A percentile compares a stretch with the other conserved stretches of the same genome.
Evolutionary conservation across 352 stramenopile genomes (phyloP).

Genomic region (Globisporangium echinulatum): DNA sequence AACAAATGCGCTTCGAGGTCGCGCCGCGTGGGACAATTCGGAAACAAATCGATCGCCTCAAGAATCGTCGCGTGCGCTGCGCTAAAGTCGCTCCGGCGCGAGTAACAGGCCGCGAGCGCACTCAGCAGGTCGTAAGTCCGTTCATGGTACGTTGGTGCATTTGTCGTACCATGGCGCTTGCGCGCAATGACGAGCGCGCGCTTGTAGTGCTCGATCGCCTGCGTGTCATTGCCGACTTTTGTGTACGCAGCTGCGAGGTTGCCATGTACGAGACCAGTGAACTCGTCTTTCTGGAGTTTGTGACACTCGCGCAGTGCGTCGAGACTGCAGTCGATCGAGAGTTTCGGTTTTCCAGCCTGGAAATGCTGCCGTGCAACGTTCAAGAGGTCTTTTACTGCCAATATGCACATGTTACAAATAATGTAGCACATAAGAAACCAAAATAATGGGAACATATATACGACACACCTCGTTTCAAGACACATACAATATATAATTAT

Average conservation of each 20-base stretch:
- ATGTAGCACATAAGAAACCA: neutral
- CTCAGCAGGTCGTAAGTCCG: conserved; percentile 57
- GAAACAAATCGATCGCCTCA: conserved; percentile 41
- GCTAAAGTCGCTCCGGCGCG: conserved; percentile 44
- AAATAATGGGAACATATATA: neutral
- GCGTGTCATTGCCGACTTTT: conserved; percentile 43
- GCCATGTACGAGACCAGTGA: conserved; percentile 59
- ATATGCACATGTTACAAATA: neutral
- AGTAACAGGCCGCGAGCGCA: conserved; percentile 43
- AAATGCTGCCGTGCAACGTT: conserved; percentile 53
- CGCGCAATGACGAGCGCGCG: conserved; percentile 36
- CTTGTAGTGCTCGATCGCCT: conserved; percentile 59
- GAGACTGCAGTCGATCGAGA: conserved; percentile 38
- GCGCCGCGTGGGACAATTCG: conserved; percentile 28
- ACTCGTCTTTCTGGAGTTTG: conserved; percentile 46
- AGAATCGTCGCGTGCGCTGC: conserved; percentile 47
- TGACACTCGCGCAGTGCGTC: conserved; percentile 43
- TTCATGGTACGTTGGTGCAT: conserved; percentile 30
- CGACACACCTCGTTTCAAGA: neutral
- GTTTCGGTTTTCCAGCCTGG: conserved; percentile 45
- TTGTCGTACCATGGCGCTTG: conserved; percentile 17
- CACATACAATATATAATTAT: neutral
- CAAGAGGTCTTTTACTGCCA: conserved; percentile 44
- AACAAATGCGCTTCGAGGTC: conserved; percentile 42
- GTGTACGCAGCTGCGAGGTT: conserved; percentile 56